These are phyloP conservation scores for Hortaea werneckii DNA, from an alignment of 2,329 filamentous ascomycete species.

Conservation along the genomic window DNA sequence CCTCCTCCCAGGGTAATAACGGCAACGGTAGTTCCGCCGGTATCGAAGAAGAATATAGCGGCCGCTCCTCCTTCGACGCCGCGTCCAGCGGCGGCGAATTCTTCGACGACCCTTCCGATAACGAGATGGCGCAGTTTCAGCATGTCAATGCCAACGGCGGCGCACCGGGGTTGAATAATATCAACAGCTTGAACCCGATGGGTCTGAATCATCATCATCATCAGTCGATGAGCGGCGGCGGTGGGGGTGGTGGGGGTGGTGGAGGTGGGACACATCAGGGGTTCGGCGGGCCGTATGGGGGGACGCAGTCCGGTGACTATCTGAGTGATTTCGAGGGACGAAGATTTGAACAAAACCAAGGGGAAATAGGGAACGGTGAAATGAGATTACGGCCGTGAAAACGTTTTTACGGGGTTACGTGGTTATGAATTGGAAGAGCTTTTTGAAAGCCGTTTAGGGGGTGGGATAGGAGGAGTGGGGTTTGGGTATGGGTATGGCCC, in stretches of 20 bases:
- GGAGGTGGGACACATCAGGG: background rate
- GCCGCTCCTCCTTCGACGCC: constrained; percentile 70
- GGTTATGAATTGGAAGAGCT: too few species aligned
- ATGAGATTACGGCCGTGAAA: too few species aligned
- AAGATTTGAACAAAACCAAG: too few species aligned
- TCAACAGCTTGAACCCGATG: constrained; percentile 14
- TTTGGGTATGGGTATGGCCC: background rate
- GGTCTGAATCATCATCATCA: constrained; percentile 11
- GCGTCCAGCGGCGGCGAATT: constrained; percentile 57
- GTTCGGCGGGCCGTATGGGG: constrained; percentile 1
- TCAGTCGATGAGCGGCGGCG: constrained; percentile 8
- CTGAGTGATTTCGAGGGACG: constrained; percentile 26
- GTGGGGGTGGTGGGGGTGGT: constrained; percentile 3
- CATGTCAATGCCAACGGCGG: background rate
- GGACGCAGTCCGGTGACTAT: constrained; percentile 15
- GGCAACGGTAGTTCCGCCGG: constrained; percentile 30
- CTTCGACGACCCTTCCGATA: constrained; percentile 58
- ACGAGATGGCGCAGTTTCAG: constrained; percentile 16
- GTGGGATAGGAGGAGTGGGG: too few species aligned
- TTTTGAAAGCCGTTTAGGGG: too few species aligned
- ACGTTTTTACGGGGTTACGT: too few species aligned
- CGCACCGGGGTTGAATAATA: background rate
- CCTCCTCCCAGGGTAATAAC: background rate
- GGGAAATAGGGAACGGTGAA: too few species aligned
- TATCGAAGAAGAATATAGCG: constrained; percentile 52